Evolutionary conservation across 73 alveolate species (phyloP).

Genomic region (Symbiodinium natans): DNA sequence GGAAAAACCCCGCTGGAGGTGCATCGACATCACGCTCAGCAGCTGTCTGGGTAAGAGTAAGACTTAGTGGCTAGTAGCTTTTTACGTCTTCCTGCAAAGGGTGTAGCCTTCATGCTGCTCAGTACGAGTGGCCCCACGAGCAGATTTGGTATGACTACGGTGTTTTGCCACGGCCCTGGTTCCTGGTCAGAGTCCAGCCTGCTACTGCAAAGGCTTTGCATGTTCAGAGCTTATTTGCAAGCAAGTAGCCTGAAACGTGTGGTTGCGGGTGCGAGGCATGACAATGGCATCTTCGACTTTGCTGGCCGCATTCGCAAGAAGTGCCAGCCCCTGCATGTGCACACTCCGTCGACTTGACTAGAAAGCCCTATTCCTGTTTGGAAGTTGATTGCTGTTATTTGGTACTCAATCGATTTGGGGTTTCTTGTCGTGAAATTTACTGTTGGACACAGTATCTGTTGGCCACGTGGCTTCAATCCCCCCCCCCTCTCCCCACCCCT

Average conservation of each 20-base stretch:
- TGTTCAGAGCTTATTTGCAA: background rate
- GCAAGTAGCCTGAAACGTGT: background rate
- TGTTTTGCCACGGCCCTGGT: constrained; percentile 17
- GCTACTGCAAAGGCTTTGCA: background rate
- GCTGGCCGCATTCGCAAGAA: constrained; percentile 81
- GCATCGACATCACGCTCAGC: background rate
- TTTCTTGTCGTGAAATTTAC: too few relatives aligned
- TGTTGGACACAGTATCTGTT: too few relatives aligned
- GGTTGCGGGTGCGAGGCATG: constrained; percentile 24
- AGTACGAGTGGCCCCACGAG: constrained; percentile 86
- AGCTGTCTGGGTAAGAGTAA: background rate
- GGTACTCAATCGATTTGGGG: too few relatives aligned
- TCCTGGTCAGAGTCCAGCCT: background rate
- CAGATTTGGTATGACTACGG: constrained; percentile 73
- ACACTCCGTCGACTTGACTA: too few relatives aligned
- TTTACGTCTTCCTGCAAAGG: background rate
- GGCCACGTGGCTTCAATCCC: too few relatives aligned
- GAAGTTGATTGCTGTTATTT: too few relatives aligned
- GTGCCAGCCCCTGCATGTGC: background rate
- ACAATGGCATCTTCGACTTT: constrained; percentile 78
- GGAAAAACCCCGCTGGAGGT: constrained; percentile 41
- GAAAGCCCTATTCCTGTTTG: too few relatives aligned
- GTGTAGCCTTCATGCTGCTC: background rate
- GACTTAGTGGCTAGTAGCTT: background rate
- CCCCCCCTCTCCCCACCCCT: too few relatives aligned